These are phyloP conservation scores for Handroanthus guayacan DNA, from an alignment of 257 asterid species.

Conservation along the genomic window DNA sequence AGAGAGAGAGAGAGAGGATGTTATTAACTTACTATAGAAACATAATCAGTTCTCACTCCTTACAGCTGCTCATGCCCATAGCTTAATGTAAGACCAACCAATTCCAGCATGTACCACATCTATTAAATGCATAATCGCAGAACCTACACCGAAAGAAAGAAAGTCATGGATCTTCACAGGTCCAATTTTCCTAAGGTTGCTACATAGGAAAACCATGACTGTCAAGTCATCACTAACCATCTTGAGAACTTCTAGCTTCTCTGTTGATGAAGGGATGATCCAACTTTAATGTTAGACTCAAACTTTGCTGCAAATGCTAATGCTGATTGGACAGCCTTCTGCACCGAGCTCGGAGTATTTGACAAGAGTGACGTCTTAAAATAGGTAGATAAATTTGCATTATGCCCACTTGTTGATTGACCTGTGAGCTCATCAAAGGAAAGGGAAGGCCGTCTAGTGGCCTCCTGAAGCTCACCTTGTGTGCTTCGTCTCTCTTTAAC, in stretches of 20 bases:
- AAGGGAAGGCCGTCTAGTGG: conserved; percentile 39
- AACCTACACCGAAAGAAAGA: not conserved
- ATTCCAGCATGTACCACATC: not conserved
- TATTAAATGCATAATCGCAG: not conserved
- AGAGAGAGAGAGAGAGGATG: not conserved
- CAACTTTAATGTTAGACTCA: conserved; percentile 60
- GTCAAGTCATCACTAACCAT: conserved; percentile 10
- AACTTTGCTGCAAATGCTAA: conserved; percentile 79
- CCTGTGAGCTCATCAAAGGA: conserved; percentile 36
- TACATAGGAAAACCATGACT: not conserved
- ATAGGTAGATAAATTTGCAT: conserved; percentile 37
- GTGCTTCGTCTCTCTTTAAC: conserved; percentile 37
- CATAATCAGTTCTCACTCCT: conserved; percentile 4
- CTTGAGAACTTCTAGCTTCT: conserved; percentile 38
- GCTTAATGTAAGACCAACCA: not conserved
- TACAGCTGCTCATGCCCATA: not conserved
- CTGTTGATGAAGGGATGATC: conserved; percentile 35
- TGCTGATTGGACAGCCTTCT: conserved; percentile 72
- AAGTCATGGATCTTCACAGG: conserved; percentile 1
- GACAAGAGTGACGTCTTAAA: conserved; percentile 46
- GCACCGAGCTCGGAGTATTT: conserved; percentile 57
- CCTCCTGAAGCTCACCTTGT: conserved; percentile 34
- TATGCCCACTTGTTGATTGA: conserved; percentile 43
- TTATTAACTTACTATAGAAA: not conserved
- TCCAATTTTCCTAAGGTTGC: not conserved